Evolutionary conservation across 2,329 filamentous ascomycete species (phyloP).

Genomic region (Colletotrichum sojae): DNA sequence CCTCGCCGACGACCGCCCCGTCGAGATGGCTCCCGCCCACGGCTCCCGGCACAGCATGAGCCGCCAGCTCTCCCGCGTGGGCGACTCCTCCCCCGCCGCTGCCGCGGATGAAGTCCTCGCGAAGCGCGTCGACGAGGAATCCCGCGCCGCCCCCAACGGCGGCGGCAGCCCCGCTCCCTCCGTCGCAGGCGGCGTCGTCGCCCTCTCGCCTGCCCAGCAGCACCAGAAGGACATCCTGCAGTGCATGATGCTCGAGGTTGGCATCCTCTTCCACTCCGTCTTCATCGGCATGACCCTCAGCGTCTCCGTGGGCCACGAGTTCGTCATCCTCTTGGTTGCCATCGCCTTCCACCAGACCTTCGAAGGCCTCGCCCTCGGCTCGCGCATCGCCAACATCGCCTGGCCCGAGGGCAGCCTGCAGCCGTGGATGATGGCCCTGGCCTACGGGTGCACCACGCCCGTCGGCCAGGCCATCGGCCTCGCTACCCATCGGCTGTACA

Average conservation of each 20-base stretch:
- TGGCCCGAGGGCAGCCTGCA: conserved; percentile 58
- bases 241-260: conserved; percentile 83
- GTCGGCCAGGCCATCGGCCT: conserved; percentile 82
- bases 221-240: conserved; percentile 78
- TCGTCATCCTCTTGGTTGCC: conserved; percentile 83
- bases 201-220: conserved; percentile 66
- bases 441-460: conserved; percentile 75
- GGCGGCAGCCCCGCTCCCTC: neutral
- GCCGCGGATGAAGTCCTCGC: conserved; percentile 7
- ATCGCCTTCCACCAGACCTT: conserved; percentile 80
- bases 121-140: conserved; percentile 44
- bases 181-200: conserved; percentile 45
- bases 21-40: conserved; percentile 19
- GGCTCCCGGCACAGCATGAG: conserved; percentile 27
- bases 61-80: conserved; percentile 33
- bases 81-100: neutral
- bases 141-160: conserved; percentile 3
- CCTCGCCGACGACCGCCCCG: conserved; percentile 7
- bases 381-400: conserved; percentile 71
- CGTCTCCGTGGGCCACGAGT: conserved; percentile 81
- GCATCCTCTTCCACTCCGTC: conserved; percentile 83
- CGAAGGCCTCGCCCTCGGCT: conserved; percentile 73
- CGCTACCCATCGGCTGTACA: conserved; percentile 78
- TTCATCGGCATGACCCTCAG: conserved; percentile 90
- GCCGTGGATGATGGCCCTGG: conserved; percentile 70